Base-by-base conservation (phyloP, 2,329 filamentous ascomycete species). In the Drechslerella dactyloides region DNA sequence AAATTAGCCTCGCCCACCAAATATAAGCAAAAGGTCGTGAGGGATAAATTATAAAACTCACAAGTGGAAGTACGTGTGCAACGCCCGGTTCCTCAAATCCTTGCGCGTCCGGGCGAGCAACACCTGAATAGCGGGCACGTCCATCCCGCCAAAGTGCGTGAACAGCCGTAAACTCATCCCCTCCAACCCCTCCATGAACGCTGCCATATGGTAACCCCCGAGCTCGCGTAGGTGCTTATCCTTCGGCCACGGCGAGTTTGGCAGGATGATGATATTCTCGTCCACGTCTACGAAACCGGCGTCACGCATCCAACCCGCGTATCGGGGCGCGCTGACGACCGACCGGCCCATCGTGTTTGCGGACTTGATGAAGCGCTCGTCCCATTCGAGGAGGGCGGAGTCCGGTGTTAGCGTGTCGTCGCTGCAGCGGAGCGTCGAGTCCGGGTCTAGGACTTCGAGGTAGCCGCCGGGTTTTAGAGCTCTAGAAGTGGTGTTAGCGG, bases 111-210 rank as follows among this genome's bases (percentile, higher is more conserved):
- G 78, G 11, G 83, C 78, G 11, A 85, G 79, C 73, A 83, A 83
- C 13, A 82, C 73, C 73, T 85, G 82, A 11, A 84, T 82, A 68
- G 84, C 78, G 42, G 83, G 81, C 27, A 79, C 79, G 21, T 78
- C 79, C 84, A 83, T 85, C 1, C 79, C 79, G 61, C 85, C 76
- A 0, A 82, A 81, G 27, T 33, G 27, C 1, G 83, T 84, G 75
- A 85, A 78, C n/a, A 83, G 82, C 0, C 83, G 83, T 52, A 85
- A 77, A 2, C 82, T 82, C 69, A 85, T 84, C 5, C 82, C 83
- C 73, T 84, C 82, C 13, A 84, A 76, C 11, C 82, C 83, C 73
- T 84, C 82, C 1, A 83, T 77, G 50, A 85, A 52, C 0, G 56
- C 50, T 2, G 52, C 61, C 46, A 75, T 59, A 3, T 73, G 48